These are phyloP conservation scores for Terfezia claveryi DNA, from an alignment of 495 filamentous ascomycete genomes.

Conservation along the genomic window DNA sequence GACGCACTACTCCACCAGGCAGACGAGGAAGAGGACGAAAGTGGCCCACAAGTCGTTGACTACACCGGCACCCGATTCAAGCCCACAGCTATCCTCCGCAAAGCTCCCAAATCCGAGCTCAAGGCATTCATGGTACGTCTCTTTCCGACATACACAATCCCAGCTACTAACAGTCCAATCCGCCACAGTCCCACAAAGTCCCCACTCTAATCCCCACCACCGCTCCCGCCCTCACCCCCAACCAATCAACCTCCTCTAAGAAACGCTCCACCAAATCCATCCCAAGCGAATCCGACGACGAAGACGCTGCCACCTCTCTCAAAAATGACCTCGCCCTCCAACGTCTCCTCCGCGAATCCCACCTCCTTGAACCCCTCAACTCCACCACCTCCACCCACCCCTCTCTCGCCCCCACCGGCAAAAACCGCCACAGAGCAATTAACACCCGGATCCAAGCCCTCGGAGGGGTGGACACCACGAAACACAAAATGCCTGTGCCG, in stretches of 20 bases:
- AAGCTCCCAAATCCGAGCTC: constrained; percentile 42
- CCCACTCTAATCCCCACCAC: constrained; percentile 22
- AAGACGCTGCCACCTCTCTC: constrained; percentile 37
- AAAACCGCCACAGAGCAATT: constrained; percentile 48
- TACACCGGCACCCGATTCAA: constrained; percentile 25
- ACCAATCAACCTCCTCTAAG: constrained; percentile 14
- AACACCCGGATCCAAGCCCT: constrained; percentile 64
- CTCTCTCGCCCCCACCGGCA: constrained; percentile 39
- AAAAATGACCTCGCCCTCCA: constrained; percentile 88
- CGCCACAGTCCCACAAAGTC: constrained; percentile 29
- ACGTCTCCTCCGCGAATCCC: constrained; percentile 71
- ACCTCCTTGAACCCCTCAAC: constrained; percentile 42
- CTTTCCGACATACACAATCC: neutral
- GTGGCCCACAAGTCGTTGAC: constrained; percentile 41
- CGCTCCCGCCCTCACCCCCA: constrained; percentile 10
- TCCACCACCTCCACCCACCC: constrained; percentile 22
- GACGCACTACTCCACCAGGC: neutral
- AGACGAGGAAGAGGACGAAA: neutral
- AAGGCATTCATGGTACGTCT: constrained; percentile 54
- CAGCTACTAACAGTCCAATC: neutral
- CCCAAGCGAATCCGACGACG: constrained; percentile 21
- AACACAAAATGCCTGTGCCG: constrained; percentile 62
- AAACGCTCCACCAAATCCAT: constrained; percentile 19
- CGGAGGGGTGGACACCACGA: constrained; percentile 52
- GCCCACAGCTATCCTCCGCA: constrained; percentile 12